These are phyloP conservation scores for Debaryomyces nepalensis DNA, from an alignment of 1,139 yeast species.

Conservation along the genomic window DNA sequence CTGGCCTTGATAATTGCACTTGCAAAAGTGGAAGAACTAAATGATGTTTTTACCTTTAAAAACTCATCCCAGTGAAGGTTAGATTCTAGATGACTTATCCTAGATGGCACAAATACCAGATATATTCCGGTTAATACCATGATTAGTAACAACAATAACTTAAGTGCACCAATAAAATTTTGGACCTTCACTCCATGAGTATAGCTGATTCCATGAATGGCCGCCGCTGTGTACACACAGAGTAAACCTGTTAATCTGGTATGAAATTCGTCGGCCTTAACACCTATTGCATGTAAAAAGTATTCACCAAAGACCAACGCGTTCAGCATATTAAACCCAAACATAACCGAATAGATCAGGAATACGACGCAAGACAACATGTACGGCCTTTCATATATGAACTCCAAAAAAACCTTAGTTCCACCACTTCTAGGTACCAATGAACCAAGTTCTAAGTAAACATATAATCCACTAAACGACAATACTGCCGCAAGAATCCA, in stretches of 20 bases:
- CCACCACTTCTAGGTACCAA: conserved; percentile 78
- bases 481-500: conserved; percentile 66
- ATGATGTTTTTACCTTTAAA: conserved; percentile 29
- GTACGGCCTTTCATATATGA: conserved; percentile 62
- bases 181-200: conserved; percentile 58
- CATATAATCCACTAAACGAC: conserved; percentile 68
- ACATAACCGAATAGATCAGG: conserved; percentile 58
- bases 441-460: conserved; percentile 71
- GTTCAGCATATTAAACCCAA: conserved; percentile 69
- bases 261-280: conserved; percentile 40
- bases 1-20: conserved; percentile 62
- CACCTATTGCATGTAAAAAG: conserved; percentile 53
- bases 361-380: conserved; percentile 63
- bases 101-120: conserved; percentile 48
- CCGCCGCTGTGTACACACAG: conserved; percentile 46
- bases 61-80: conserved; percentile 42
- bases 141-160: conserved; percentile 50
- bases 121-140: conserved; percentile 57
- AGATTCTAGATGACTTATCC: conserved; percentile 46
- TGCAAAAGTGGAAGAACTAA: conserved; percentile 52
- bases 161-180: conserved; percentile 59
- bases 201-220: conserved; percentile 58
- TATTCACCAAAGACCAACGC: conserved; percentile 76
- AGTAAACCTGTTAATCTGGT: conserved; percentile 50
- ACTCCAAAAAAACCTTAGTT: conserved; percentile 69